These are phyloP conservation scores for Fusarium sp. DNA, from an alignment of 2,329 filamentous ascomycete species.

Conservation along the genomic window DNA sequence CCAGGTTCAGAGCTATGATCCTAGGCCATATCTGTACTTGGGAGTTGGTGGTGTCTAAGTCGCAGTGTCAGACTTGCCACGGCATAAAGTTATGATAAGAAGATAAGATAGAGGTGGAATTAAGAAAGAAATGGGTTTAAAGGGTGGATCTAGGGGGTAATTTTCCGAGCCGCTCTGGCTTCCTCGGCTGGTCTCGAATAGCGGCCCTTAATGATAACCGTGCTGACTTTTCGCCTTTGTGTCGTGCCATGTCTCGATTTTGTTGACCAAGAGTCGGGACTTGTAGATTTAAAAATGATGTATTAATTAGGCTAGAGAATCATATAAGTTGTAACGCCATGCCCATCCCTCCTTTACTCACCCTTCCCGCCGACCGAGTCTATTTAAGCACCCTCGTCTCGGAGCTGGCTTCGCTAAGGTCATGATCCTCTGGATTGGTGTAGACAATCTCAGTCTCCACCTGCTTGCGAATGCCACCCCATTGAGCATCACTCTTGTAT, in stretches of 20 bases:
- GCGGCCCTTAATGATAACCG: not conserved
- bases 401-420: not conserved
- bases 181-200: not conserved
- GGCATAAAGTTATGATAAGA: not conserved
- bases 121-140: not conserved
- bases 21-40: not conserved
- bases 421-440: not conserved
- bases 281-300: not conserved
- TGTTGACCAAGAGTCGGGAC: not conserved
- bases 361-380: not conserved
- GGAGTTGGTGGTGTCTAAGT: not conserved
- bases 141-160: not conserved
- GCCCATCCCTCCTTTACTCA: not conserved
- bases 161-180: not conserved
- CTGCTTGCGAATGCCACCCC: conserved; percentile 24
- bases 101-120: not conserved
- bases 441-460: conserved; percentile 28
- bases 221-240: not conserved
- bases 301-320: not conserved
- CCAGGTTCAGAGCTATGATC: not conserved
- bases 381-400: conserved; percentile 1
- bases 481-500: not conserved
- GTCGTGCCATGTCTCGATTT: not conserved
- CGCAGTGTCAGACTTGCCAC: not conserved
- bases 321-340: not conserved